Percentiles rank a stretch among this genome's conserved stretches.
Evolutionary conservation across 129 eudicot genomes (phyloP).

Genomic region (Lonicera japonica): DNA sequence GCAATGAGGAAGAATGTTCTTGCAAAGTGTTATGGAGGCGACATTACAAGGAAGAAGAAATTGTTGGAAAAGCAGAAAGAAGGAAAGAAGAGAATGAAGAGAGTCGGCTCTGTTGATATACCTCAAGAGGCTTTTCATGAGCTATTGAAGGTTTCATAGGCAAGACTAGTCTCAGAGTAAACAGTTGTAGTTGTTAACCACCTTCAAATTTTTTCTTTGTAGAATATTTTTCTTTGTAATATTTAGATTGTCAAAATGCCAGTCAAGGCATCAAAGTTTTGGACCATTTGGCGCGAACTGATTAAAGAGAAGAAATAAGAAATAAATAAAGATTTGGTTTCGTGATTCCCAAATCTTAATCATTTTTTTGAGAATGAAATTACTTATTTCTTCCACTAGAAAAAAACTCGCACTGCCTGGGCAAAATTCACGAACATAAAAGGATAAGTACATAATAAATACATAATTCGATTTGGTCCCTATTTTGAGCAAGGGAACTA

Average conservation of each 20-base stretch:
- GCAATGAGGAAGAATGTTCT: conserved; percentile 97
- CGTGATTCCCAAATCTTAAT: background rate
- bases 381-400: too few relatives aligned
- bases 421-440: background rate
- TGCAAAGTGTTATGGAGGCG: conserved; percentile 98
- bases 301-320: background rate
- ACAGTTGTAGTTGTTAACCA: background rate
- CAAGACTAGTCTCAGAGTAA: background rate
- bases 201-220: background rate
- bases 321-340: background rate
- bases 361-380: too few relatives aligned
- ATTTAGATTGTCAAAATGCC: background rate
- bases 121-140: conserved; percentile 96
- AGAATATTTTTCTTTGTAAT: conserved; percentile 4
- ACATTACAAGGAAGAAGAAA: conserved; percentile 81
- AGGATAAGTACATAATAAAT: background rate
- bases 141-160: conserved; percentile 69
- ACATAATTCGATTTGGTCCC: background rate
- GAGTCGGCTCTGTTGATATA: conserved; percentile 94
- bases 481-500: background rate
- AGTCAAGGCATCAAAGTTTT: conserved; percentile 1
- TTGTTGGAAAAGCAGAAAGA: conserved; percentile 93
- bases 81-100: conserved; percentile 98
- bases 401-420: too few relatives aligned
- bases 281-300: background rate